These are phyloP conservation scores for Acer negundo DNA, from an alignment of 345 rosid species.

Conservation along the genomic window DNA sequence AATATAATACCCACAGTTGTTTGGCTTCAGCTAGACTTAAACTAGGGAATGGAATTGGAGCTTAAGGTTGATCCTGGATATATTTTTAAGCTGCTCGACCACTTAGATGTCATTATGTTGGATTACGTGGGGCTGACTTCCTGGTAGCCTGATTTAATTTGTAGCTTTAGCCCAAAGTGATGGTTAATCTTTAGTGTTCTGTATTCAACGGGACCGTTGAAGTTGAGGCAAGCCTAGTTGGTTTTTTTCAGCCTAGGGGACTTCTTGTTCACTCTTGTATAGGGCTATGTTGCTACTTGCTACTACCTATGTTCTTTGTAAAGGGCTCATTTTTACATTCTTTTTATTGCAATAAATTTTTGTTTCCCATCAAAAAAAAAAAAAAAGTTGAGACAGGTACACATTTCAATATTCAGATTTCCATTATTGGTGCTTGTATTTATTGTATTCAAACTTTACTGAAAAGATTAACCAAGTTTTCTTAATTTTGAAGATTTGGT, in stretches of 20 bases:
- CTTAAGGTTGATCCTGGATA: not conserved
- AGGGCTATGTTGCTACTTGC: no score
- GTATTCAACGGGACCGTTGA: not conserved
- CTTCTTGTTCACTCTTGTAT: no score
- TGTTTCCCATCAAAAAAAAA: no score
- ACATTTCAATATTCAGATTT: not conserved
- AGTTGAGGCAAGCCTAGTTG: not conserved
- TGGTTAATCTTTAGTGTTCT: not conserved
- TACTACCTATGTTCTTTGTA: no score
- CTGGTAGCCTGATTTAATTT: not conserved
- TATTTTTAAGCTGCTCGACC: not conserved
- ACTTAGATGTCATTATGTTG: not conserved
- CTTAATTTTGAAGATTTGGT: not conserved
- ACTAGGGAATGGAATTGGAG: constrained; percentile 6
- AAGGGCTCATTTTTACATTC: no score
- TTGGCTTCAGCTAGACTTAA: not conserved
- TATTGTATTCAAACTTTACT: not conserved
- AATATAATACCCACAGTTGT: not conserved
- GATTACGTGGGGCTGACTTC: not conserved
- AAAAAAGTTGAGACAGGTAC: not conserved
- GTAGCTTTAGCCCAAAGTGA: not conserved
- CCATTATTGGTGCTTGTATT: not conserved
- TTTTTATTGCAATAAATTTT: no score
- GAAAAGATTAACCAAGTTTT: not conserved
- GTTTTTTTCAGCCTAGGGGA: no score